phyloP scores from a whole-genome alignment of 2,329 filamentous ascomycete species.

The Nothophaeocryptopus gaeumannii region DNA sequence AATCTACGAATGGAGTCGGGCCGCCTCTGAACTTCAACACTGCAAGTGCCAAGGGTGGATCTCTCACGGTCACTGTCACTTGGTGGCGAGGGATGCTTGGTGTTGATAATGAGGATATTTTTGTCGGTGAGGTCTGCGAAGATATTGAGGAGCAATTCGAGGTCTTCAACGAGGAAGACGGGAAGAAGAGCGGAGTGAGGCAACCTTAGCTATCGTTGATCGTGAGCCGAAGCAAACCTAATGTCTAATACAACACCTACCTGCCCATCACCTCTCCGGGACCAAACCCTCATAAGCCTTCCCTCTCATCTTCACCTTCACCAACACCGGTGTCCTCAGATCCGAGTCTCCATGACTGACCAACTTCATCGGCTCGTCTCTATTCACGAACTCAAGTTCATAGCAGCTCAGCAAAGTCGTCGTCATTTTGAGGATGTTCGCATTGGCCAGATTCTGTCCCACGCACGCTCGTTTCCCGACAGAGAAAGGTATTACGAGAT shows the following conservation, averaged over 20 bases:
- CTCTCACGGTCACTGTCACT: slow-evolving; percentile 39
- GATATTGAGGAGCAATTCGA: slow-evolving; percentile 1
- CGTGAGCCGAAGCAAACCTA: too few relatives aligned
- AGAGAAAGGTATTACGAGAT: slow-evolving; percentile 4
- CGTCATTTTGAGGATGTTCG: slow-evolving; percentile 6
- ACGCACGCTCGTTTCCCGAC: slow-evolving; percentile 6
- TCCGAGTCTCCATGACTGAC: background rate
- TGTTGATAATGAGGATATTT: slow-evolving; percentile 34
- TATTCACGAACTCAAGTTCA: slow-evolving; percentile 7
- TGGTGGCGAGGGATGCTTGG: slow-evolving; percentile 47
- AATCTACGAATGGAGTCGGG: slow-evolving; percentile 42
- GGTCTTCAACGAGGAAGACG: too few relatives aligned
- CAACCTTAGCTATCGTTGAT: too few relatives aligned
- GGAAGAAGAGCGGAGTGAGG: too few relatives aligned
- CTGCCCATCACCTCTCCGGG: too few relatives aligned
- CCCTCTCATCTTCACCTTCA: slow-evolving; percentile 2
- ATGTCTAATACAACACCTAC: too few relatives aligned
- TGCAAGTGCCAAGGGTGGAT: slow-evolving; percentile 40
- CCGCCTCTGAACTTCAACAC: slow-evolving; percentile 43
- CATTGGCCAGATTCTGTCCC: slow-evolving; percentile 7
- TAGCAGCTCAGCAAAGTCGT: slow-evolving; percentile 2
- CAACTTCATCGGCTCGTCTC: slow-evolving; percentile 1
- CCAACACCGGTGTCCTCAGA: slow-evolving; percentile 1
- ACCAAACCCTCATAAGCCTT: background rate
- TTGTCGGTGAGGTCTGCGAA: slow-evolving; percentile 25